A percentile compares a stretch with the other conserved stretches of the same genome.
These are phyloP conservation scores for Zoysia pacifica DNA, from an alignment of 176 grass and related monocot species.

Conservation along the genomic window DNA sequence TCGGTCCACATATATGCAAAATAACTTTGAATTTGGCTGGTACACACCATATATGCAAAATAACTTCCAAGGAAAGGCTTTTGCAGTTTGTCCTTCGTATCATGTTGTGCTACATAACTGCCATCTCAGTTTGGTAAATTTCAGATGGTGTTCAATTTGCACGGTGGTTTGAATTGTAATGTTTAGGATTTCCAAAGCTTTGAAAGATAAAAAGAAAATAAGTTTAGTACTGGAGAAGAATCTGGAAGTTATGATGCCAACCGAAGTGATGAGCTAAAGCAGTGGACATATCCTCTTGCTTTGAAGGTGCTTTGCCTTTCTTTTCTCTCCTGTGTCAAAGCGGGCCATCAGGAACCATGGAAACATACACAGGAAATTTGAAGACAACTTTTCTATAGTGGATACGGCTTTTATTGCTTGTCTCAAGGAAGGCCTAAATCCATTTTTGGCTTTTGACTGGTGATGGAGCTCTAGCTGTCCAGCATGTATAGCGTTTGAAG, in stretches of 20 bases:
- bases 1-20: background rate
- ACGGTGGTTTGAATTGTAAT: background rate
- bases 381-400: background rate
- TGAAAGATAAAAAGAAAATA: background rate
- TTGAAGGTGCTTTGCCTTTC: conserved; percentile 12
- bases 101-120: background rate
- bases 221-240: background rate
- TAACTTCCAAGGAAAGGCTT: background rate
- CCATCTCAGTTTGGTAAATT: background rate
- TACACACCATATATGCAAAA: no score
- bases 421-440: background rate
- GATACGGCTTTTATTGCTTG: background rate
- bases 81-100: background rate
- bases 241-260: background rate
- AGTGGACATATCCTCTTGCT: conserved; percentile 24
- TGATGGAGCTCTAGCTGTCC: background rate
- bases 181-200: background rate
- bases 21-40: conserved; percentile 16
- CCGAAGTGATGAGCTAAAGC: conserved; percentile 25
- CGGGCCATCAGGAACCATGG: background rate
- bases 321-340: background rate
- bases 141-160: background rate
- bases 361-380: conserved; percentile 25
- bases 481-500: background rate
- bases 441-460: conserved; percentile 11